Evolutionary conservation across 495 filamentous ascomycete species (phyloP).

Genomic region (Poronia punctata): DNA sequence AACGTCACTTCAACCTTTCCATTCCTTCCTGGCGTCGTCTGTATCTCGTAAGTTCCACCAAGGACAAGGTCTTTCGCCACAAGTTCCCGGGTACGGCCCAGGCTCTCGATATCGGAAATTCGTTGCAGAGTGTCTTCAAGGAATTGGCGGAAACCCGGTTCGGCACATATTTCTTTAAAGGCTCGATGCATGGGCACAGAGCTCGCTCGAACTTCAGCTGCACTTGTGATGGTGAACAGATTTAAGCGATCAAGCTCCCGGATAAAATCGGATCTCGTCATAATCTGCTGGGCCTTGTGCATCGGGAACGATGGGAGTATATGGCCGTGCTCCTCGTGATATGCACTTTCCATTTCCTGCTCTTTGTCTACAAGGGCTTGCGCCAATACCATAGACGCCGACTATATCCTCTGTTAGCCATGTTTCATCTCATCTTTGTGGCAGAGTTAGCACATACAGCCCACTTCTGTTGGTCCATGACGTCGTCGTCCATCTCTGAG

Average conservation of each 20-base stretch:
- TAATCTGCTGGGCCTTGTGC: conserved; percentile 76
- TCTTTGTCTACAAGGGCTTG: conserved; percentile 79
- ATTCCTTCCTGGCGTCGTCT: conserved; percentile 25
- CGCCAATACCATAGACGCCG: conserved; percentile 89
- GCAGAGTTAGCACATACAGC: conserved; percentile 42
- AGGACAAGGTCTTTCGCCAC: conserved; percentile 75
- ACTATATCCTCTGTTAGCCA: conserved; percentile 35
- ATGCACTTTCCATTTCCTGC: conserved; percentile 54
- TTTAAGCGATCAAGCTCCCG: conserved; percentile 87
- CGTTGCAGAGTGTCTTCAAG: conserved; percentile 75
- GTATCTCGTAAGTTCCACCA: conserved; percentile 72
- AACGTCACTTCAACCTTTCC: conserved; percentile 21
- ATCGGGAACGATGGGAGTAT: conserved; percentile 75
- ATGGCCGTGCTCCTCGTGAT: conserved; percentile 61
- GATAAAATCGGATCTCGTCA: conserved; percentile 95
- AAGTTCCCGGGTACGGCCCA: conserved; percentile 85
- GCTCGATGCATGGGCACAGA: conserved; percentile 94
- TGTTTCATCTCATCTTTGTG: neutral
- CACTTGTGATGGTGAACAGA: conserved; percentile 87
- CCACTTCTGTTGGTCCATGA: conserved; percentile 98
- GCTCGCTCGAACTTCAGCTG: conserved; percentile 83
- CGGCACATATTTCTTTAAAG: conserved; percentile 69
- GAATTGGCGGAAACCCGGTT: conserved; percentile 70
- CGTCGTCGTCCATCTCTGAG: conserved; percentile 92
- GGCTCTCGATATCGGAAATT: conserved; percentile 83